Conservation (phyloP, 768 basidiomycete species). For the Psilocybe azurescens region DNA sequence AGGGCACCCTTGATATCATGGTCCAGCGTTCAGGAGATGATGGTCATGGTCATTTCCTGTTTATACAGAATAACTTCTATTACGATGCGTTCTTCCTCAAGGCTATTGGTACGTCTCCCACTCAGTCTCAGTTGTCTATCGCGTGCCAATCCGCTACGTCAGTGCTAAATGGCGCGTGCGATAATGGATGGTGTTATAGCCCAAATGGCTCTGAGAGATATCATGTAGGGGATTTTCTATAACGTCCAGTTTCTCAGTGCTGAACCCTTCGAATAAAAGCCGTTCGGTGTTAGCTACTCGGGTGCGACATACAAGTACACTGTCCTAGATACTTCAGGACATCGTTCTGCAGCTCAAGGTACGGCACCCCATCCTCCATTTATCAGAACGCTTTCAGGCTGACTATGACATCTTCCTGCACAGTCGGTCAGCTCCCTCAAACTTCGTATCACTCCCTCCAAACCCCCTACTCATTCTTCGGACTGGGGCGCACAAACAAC, state of each 20-base stretch:
- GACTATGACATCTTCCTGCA: neutral
- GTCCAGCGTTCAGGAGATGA: conserved; percentile 81
- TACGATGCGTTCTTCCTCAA: conserved; percentile 99
- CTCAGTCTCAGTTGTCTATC: neutral
- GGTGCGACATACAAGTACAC: conserved; percentile 98
- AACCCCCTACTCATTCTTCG: conserved; percentile 95
- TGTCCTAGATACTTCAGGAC: conserved; percentile 88
- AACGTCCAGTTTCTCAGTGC: neutral
- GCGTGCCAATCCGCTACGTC: neutral
- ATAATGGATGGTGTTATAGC: conserved; percentile 76
- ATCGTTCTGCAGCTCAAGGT: conserved; percentile 91
- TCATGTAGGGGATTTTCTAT: conserved; percentile 57
- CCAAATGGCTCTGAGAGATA: conserved; percentile 67
- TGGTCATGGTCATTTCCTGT: conserved; percentile 64
- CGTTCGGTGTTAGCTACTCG: conserved; percentile 92
- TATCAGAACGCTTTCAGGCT: conserved; percentile 9
- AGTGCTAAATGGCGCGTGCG: conserved; percentile 95
- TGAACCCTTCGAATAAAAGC: conserved; percentile 48
- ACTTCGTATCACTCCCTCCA: conserved; percentile 90
- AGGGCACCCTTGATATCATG: conserved; percentile 93
- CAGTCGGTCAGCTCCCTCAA: conserved; percentile 92
- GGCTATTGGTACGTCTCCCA: conserved; percentile 73
- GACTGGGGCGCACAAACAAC: conserved; percentile 97
- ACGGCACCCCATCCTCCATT: conserved; percentile 15
- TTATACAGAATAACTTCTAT: conserved; percentile 97